Evolutionary conservation across 306 rosid species (phyloP).

Genomic region (Crataegus laevigata): DNA sequence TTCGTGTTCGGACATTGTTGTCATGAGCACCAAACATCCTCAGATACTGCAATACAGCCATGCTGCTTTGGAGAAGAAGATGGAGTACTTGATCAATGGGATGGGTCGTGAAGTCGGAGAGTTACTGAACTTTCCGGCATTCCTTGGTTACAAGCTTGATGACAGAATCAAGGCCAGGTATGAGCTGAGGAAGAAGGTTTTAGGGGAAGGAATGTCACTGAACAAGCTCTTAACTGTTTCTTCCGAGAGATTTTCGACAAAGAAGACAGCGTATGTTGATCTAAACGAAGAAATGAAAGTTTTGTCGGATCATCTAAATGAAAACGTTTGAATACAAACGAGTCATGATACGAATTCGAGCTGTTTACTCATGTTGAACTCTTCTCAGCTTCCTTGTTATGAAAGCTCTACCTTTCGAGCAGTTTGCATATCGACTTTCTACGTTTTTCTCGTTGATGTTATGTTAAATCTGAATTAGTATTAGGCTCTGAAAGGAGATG

Average conservation of each 20-base stretch:
- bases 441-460: not conserved
- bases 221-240: slow-evolving; percentile 65
- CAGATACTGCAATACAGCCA: slow-evolving; percentile 65
- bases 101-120: slow-evolving; percentile 67
- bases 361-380: not conserved
- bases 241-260: slow-evolving; percentile 31
- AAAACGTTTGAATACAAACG: not conserved
- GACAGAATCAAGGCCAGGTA: slow-evolving; percentile 70
- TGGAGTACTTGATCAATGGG: slow-evolving; percentile 59
- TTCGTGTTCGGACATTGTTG: slow-evolving; percentile 45
- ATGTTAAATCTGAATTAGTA: not conserved
- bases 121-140: slow-evolving; percentile 65
- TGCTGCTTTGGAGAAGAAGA: slow-evolving; percentile 52
- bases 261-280: slow-evolving; percentile 14
- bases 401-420: no score
- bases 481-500: no score
- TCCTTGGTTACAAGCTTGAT: slow-evolving; percentile 67
- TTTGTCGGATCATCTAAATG: not conserved
- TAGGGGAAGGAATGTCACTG: slow-evolving; percentile 49
- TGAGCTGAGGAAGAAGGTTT: slow-evolving; percentile 40
- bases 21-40: slow-evolving; percentile 78
- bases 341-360: not conserved
- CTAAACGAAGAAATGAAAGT: slow-evolving; percentile 17
- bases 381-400: not conserved
- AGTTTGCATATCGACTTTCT: not conserved